phyloP scores from a whole-genome alignment of 345 rosid species.

The Hibiscus tridactylites region DNA sequence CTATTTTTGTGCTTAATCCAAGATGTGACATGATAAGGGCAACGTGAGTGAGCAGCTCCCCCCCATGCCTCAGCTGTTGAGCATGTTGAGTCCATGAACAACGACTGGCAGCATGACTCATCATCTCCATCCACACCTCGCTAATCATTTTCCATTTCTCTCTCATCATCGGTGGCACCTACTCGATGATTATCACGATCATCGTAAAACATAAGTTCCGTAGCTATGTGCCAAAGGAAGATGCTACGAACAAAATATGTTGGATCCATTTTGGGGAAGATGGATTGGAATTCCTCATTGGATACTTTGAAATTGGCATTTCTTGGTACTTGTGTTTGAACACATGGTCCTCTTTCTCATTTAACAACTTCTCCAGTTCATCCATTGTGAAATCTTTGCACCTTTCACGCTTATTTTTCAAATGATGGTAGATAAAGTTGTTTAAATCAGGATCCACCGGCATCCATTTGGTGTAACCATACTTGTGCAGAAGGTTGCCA shows the following conservation, averaged over 20 bases:
- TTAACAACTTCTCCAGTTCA: neutral
- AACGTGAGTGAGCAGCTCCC: conserved; percentile 18
- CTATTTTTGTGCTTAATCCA: neutral
- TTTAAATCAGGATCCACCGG: neutral
- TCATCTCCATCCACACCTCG: conserved; percentile 12
- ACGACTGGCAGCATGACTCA: neutral
- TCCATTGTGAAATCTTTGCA: neutral
- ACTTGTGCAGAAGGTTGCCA: conserved; percentile 1
- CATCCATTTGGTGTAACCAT: neutral
- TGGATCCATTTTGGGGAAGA: neutral
- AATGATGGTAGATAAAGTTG: neutral
- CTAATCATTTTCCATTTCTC: neutral
- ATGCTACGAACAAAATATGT: neutral
- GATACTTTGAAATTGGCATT: neutral
- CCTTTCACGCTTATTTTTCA: neutral
- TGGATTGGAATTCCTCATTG: neutral
- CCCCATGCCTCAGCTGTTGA: conserved; percentile 9
- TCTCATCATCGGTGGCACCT: too few species aligned
- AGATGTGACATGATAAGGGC: conserved; percentile 13
- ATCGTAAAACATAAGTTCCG: conserved; percentile 1
- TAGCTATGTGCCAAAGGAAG: conserved; percentile 9
- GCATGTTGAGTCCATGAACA: conserved; percentile 8
- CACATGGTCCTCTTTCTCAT: neutral
- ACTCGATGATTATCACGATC: neutral
- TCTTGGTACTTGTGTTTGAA: neutral